phyloP scores from a whole-genome alignment of 495 filamentous ascomycete genomes.

The Cetradonia linearis region DNA sequence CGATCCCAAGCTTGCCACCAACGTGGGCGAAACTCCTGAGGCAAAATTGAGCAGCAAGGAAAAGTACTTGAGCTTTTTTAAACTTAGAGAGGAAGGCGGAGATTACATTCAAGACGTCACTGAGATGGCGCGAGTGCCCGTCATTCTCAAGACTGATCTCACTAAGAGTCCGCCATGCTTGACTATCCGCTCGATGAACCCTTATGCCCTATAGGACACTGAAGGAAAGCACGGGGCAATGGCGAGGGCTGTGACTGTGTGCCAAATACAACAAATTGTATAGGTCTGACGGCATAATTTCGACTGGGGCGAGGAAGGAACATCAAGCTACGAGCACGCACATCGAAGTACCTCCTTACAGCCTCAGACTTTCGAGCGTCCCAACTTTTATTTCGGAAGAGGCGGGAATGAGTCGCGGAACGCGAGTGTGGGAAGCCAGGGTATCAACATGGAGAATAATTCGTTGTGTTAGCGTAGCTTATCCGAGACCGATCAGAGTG shows the following conservation, averaged over 20 bases:
- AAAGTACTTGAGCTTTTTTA: conserved; percentile 86
- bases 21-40: conserved; percentile 58
- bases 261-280: background rate
- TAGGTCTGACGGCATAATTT: background rate
- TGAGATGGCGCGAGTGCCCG: conserved; percentile 92
- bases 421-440: background rate
- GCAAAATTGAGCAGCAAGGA: conserved; percentile 83
- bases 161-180: conserved; percentile 98
- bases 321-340: conserved; percentile 3
- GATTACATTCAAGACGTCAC: conserved; percentile 96
- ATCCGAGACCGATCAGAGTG: conserved; percentile 6
- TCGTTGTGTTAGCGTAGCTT: conserved; percentile 4
- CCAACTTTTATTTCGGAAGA: background rate
- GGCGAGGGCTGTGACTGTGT: background rate
- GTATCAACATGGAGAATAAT: background rate
- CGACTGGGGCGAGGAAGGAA: background rate
- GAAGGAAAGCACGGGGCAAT: background rate
- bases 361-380: too few species aligned
- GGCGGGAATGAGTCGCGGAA: background rate
- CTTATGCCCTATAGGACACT: conserved; percentile 63
- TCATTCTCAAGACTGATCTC: conserved; percentile 95
- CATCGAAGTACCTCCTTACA: background rate
- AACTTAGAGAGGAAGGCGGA: conserved; percentile 80
- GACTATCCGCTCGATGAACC: conserved; percentile 95
- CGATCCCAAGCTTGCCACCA: conserved; percentile 78